Percentiles rank a stretch among this genome's conserved stretches.
phyloP scores from a whole-genome alignment of 192 early-diverging fungal species.

The Obelidium mucronatum region DNA sequence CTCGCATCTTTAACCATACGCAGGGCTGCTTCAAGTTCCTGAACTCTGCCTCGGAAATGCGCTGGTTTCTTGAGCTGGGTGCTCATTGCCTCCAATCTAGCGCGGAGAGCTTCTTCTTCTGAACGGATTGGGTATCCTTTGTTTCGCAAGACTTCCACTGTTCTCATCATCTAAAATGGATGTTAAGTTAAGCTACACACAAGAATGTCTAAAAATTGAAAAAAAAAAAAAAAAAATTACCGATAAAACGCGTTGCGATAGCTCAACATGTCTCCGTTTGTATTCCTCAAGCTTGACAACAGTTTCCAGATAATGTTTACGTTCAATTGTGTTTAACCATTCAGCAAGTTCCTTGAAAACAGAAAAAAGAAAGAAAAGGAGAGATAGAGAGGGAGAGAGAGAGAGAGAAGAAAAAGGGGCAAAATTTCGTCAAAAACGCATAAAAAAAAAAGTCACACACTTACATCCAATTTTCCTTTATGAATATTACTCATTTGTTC shows the following conservation, averaged over 20 bases:
- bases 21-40: constrained; percentile 82
- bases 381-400: no score
- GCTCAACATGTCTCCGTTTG: constrained; percentile 76
- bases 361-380: neutral
- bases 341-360: constrained; percentile 61
- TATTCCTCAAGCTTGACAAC: constrained; percentile 77
- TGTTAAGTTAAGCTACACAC: neutral
- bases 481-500: constrained; percentile 71
- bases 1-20: constrained; percentile 72
- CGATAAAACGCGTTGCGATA: constrained; percentile 48
- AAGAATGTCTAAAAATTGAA: neutral
- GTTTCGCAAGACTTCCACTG: constrained; percentile 83
- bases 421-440: constrained; percentile 11
- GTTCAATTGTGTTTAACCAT: constrained; percentile 64
- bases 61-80: constrained; percentile 78
- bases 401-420: constrained; percentile 16
- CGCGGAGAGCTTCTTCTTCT: constrained; percentile 84
- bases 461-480: constrained; percentile 72
- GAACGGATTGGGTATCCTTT: constrained; percentile 79
- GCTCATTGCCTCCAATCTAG: constrained; percentile 76
- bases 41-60: constrained; percentile 81
- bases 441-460: neutral
- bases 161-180: constrained; percentile 78
- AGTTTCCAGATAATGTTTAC: constrained; percentile 78
- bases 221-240: neutral